These are phyloP conservation scores for Saccharomyces mikatae DNA, from an alignment of 805 yeast species.

Conservation along the genomic window DNA sequence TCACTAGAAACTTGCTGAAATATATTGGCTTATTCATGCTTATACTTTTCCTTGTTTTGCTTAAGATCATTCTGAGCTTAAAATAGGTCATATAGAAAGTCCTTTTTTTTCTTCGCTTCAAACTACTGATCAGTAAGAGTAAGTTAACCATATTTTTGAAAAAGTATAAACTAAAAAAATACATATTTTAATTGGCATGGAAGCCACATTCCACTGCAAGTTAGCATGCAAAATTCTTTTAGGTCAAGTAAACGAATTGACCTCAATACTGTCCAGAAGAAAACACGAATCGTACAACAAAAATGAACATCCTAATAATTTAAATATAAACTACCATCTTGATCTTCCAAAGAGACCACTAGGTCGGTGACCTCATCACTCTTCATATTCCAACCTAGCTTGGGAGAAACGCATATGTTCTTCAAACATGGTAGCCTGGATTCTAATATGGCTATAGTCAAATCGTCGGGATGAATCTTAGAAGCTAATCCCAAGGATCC, in stretches of 20 bases:
- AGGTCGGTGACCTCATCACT: constrained; percentile 56
- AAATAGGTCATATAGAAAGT: neutral
- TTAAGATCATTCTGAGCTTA: no score
- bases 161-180: neutral
- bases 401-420: constrained; percentile 58
- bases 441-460: constrained; percentile 77
- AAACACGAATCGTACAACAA: neutral
- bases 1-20: constrained; percentile 29
- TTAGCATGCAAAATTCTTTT: neutral
- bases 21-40: constrained; percentile 13
- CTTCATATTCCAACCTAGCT: constrained; percentile 77
- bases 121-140: neutral
- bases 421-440: constrained; percentile 62
- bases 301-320: constrained; percentile 27
- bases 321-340: constrained; percentile 67
- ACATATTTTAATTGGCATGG: neutral
- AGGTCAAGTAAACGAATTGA: neutral
- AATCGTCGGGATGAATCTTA: constrained; percentile 80
- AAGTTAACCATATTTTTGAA: neutral
- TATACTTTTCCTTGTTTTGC: neutral
- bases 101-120: neutral
- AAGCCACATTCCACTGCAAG: neutral
- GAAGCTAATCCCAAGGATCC: constrained; percentile 80
- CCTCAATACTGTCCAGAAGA: neutral
- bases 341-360: constrained; percentile 61